Conservation (phyloP, 192 early-diverging fungal genomes). For the Backusella liffmaniae region DNA sequence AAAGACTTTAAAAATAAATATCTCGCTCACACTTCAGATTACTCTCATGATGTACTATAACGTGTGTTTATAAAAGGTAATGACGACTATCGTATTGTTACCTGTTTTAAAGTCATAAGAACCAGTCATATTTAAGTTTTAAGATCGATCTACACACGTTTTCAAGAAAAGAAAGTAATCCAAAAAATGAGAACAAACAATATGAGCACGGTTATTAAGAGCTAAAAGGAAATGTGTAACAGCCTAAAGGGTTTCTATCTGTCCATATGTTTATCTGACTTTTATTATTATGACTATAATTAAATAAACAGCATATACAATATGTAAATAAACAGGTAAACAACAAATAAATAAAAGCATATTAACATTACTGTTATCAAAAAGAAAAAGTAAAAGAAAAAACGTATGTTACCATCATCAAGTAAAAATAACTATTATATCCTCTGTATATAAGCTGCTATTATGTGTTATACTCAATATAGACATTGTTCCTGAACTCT, state of each 20-base stretch:
- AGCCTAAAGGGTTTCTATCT: background rate
- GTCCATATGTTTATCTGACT: background rate
- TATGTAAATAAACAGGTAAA: background rate
- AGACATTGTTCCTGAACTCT: background rate
- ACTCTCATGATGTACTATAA: background rate
- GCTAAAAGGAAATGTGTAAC: slow-evolving; percentile 8
- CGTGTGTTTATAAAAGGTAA: slow-evolving; percentile 1
- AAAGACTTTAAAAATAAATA: background rate
- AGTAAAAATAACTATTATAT: background rate
- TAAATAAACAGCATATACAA: background rate
- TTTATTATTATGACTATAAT: background rate
- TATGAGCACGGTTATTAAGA: background rate
- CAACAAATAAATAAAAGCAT: background rate
- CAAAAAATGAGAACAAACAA: background rate
- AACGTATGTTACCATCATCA: background rate
- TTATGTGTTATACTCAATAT: background rate
- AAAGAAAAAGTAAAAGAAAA: too few relatives aligned
- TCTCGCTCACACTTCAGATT: background rate
- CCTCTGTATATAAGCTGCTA: too few relatives aligned
- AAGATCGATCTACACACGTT: slow-evolving; percentile 2
- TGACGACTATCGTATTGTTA: background rate
- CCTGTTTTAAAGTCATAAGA: background rate
- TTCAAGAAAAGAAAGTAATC: background rate
- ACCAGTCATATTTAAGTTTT: background rate
- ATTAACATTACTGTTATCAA: too few relatives aligned